A percentile compares a stretch with the other conserved stretches of the same genome.
Evolutionary conservation across 2,329 filamentous ascomycete species (phyloP).

Genomic region (Paecilomyces formosus): DNA sequence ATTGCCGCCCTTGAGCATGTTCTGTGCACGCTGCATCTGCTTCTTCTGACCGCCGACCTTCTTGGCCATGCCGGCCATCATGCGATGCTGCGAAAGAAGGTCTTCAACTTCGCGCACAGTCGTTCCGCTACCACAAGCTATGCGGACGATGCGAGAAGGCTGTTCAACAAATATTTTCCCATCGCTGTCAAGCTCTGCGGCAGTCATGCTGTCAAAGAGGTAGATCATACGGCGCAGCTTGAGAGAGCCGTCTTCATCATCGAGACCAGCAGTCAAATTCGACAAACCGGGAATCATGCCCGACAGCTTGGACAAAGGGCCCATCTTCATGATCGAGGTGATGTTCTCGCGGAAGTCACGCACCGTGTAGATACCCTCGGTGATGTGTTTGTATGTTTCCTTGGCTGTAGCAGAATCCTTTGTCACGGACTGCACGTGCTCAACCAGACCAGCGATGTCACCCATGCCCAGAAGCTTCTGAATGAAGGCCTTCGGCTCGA

Average conservation of each 20-base stretch:
- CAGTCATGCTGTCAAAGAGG: slow-evolving; percentile 97
- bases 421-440: slow-evolving; percentile 93
- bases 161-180: slow-evolving; percentile 92
- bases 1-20: slow-evolving; percentile 82
- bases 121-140: slow-evolving; percentile 84
- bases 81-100: slow-evolving; percentile 90
- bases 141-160: slow-evolving; percentile 83
- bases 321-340: slow-evolving; percentile 99
- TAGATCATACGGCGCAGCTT: slow-evolving; percentile 98
- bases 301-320: slow-evolving; percentile 91
- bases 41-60: slow-evolving; percentile 98
- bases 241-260: slow-evolving; percentile 88
- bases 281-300: slow-evolving; percentile 97
- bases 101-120: slow-evolving; percentile 92
- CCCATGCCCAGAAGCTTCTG: slow-evolving; percentile 95
- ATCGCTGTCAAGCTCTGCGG: slow-evolving; percentile 89
- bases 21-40: slow-evolving; percentile 91
- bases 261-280: slow-evolving; percentile 90
- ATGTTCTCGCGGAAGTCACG: slow-evolving; percentile 92
- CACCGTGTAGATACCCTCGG: slow-evolving; percentile 91
- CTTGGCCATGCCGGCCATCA: slow-evolving; percentile 99
- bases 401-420: slow-evolving; percentile 73
- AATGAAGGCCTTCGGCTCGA: slow-evolving; percentile 87
- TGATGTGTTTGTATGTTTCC: slow-evolving; percentile 98
- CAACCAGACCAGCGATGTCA: slow-evolving; percentile 88